Conservation (phyloP, 768 basidiomycete species). For the Grammothele lineata region DNA sequence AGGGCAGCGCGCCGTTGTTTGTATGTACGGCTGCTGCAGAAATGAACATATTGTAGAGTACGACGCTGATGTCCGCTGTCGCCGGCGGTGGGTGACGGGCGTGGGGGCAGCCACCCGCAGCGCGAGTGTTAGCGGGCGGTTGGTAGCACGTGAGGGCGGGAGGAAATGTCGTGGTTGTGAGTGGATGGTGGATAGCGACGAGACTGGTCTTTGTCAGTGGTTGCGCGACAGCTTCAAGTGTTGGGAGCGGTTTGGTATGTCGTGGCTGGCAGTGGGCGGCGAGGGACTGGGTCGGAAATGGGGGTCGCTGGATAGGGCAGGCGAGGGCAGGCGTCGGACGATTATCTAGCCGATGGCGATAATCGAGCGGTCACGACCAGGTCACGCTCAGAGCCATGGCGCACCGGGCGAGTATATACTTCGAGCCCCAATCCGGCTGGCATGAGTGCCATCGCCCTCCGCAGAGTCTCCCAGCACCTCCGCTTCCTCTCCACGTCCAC, state of each 20-base stretch:
- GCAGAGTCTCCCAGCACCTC: conserved; percentile 61
- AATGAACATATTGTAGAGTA: conserved; percentile 1
- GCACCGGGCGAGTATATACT: conserved; percentile 17
- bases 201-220: no score
- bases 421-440: conserved; percentile 5
- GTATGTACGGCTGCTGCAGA: conserved; percentile 1
- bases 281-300: not conserved
- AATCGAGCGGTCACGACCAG: not conserved
- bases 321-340: no score
- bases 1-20: not conserved
- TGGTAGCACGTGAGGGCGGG: not conserved
- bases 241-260: not conserved
- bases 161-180: no score
- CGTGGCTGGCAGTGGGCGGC: not conserved
- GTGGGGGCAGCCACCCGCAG: no score
- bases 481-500: conserved; percentile 44
- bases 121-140: no score
- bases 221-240: no score
- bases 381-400: not conserved
- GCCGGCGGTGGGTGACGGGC: no score
- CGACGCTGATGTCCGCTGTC: no score
- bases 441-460: conserved; percentile 25
- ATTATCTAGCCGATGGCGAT: conserved; percentile 20
- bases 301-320: conserved; percentile 3
- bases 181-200: no score